Percentiles rank a stretch among this genome's conserved stretches.
phyloP scores from a whole-genome alignment of 768 basidiomycete species.

The Cystobasidium onofrii region DNA sequence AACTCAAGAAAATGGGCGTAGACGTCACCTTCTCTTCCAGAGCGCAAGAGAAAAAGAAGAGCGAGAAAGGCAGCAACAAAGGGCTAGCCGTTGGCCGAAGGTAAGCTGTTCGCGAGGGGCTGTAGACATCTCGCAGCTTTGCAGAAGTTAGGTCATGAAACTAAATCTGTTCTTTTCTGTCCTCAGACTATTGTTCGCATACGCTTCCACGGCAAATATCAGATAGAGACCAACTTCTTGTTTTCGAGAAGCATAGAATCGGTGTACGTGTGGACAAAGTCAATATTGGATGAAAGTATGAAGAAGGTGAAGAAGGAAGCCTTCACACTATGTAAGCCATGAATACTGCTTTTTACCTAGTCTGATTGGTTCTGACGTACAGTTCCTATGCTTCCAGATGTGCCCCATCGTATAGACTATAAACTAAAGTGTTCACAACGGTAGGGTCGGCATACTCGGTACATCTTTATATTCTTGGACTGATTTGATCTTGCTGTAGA shows the following conservation, averaged over 20 bases:
- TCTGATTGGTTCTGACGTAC: no score
- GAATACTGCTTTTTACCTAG: slow-evolving; percentile 37
- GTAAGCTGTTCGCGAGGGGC: no score
- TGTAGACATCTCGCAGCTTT: no score
- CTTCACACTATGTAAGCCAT: slow-evolving; percentile 76
- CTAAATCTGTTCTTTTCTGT: no score
- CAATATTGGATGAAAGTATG: slow-evolving; percentile 62
- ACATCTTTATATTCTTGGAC: slow-evolving; percentile 56
- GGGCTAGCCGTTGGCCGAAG: slow-evolving; percentile 19
- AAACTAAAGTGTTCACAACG: slow-evolving; percentile 69
- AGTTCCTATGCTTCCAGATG: no score
- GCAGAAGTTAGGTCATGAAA: no score
- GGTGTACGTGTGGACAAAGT: slow-evolving; percentile 75
- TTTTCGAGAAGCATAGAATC: slow-evolving; percentile 70
- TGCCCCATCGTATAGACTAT: slow-evolving; percentile 71
- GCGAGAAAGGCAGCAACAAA: slow-evolving; percentile 2
- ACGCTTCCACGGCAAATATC: slow-evolving; percentile 69
- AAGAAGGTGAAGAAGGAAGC: slow-evolving; percentile 69
- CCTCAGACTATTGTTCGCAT: slow-evolving; percentile 77
- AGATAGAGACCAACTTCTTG: slow-evolving; percentile 67
- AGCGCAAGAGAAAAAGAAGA: slow-evolving; percentile 23
- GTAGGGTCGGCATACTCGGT: slow-evolving; percentile 59
- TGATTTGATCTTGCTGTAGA: slow-evolving; percentile 46
- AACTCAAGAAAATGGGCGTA: slow-evolving; percentile 14
- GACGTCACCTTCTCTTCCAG: slow-evolving; percentile 3